Conservation (phyloP, 2,329 filamentous ascomycete species). For the Myotisia sp. region DNA sequence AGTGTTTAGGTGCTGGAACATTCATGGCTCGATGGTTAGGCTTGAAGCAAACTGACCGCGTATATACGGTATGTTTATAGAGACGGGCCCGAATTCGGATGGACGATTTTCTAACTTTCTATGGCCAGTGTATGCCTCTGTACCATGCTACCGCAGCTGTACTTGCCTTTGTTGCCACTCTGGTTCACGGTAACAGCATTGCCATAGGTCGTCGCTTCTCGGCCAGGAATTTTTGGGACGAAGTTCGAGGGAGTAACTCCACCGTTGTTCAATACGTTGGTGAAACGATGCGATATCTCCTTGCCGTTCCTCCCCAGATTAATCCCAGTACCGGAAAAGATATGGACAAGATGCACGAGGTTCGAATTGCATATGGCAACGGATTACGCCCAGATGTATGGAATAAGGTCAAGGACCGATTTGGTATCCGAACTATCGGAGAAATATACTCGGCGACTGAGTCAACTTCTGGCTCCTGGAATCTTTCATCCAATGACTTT, state of each 20-base stretch:
- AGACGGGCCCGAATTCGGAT: too few relatives aligned
- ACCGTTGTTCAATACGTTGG: conserved; percentile 79
- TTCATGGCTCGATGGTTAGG: conserved; percentile 44
- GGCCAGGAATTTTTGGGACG: conserved; percentile 60
- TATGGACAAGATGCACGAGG: conserved; percentile 56
- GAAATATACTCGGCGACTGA: conserved; percentile 77
- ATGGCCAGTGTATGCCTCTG: conserved; percentile 71
- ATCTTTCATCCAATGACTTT: conserved; percentile 58
- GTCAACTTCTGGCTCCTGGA: conserved; percentile 55
- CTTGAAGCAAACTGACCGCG: conserved; percentile 49
- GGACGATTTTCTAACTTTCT: too few relatives aligned
- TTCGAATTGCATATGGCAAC: conserved; percentile 70
- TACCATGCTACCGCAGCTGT: conserved; percentile 71
- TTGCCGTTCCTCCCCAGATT: conserved; percentile 48
- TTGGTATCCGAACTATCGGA: conserved; percentile 55
- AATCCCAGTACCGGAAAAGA: conserved; percentile 51
- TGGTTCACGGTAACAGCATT: conserved; percentile 50
- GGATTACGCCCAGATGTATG: conserved; percentile 75
- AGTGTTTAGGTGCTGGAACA: conserved; percentile 40
- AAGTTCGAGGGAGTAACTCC: conserved; percentile 54
- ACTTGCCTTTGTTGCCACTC: conserved; percentile 49
- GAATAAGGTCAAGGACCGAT: conserved; percentile 69
- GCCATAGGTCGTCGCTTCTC: conserved; percentile 67
- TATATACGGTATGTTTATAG: conserved; percentile 57
- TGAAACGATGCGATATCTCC: conserved; percentile 70